Conservation (phyloP, 345 rosid species). For the Eucalyptus cladocalyx region DNA sequence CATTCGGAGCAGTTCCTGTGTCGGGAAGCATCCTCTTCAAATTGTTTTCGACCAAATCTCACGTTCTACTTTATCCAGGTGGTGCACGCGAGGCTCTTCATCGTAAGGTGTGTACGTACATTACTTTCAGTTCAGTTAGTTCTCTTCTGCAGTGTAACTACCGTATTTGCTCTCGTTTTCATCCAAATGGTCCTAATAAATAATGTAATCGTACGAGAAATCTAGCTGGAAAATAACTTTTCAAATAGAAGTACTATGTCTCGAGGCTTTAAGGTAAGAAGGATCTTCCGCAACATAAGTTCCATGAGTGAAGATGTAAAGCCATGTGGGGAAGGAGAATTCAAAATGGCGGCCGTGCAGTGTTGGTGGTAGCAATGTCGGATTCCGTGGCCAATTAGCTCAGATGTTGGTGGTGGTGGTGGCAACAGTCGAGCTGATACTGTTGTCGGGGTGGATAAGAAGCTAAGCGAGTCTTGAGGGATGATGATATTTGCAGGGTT, state of each 20-base stretch:
- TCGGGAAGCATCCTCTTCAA: constrained; percentile 41
- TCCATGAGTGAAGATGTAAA: not conserved
- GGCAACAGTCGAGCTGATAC: not conserved
- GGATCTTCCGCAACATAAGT: not conserved
- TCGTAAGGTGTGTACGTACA: not conserved
- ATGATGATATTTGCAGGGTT: not conserved
- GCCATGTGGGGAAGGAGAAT: not conserved
- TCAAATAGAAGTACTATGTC: not conserved
- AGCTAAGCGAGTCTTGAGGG: not conserved
- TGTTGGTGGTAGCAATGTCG: not conserved
- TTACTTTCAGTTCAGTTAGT: not conserved
- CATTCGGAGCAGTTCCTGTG: constrained; percentile 70
- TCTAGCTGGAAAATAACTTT: not conserved
- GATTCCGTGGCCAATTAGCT: not conserved
- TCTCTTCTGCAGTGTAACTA: not conserved
- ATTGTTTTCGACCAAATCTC: constrained; percentile 54
- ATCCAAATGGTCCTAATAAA: not conserved
- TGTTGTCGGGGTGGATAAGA: not conserved
- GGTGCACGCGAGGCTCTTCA: constrained; percentile 76
- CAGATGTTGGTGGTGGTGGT: not conserved
- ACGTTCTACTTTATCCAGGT: constrained; percentile 65
- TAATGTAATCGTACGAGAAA: not conserved
- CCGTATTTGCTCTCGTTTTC: not conserved
- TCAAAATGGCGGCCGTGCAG: not conserved
- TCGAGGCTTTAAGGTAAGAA: not conserved